These are phyloP conservation scores for Ambrosiella cleistominuta DNA, from an alignment of 2,329 filamentous ascomycete species.

Conservation along the genomic window DNA sequence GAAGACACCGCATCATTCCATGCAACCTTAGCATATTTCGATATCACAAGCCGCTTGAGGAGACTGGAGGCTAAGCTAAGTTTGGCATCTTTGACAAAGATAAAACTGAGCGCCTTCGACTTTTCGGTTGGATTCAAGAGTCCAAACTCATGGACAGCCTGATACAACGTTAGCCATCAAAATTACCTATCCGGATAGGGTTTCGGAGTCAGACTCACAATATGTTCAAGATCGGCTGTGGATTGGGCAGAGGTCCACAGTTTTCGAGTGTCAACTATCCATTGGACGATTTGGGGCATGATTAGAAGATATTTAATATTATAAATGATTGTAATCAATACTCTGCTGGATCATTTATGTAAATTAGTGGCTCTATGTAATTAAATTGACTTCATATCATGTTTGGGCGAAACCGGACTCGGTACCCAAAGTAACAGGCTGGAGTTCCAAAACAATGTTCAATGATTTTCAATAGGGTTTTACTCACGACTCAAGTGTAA, in stretches of 20 bases:
- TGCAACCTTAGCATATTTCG: constrained; percentile 36
- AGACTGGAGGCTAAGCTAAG: constrained; percentile 56
- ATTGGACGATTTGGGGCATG: constrained; percentile 30
- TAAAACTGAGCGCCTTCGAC: constrained; percentile 39
- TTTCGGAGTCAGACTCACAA: constrained; percentile 22
- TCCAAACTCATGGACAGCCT: constrained; percentile 37
- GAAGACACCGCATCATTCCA: constrained; percentile 43
- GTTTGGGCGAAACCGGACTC: neutral
- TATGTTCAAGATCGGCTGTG: constrained; percentile 29
- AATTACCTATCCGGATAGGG: neutral
- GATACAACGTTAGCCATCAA: neutral
- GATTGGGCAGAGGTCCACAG: constrained; percentile 36
- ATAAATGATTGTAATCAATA: too few species aligned
- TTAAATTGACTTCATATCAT: neutral
- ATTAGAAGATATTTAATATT: neutral
- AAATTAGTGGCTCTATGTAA: neutral
- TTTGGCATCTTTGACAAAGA: constrained; percentile 54
- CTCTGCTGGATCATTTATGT: too few species aligned
- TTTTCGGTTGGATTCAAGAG: constrained; percentile 39
- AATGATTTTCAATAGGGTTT: neutral
- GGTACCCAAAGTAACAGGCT: neutral
- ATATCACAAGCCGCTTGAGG: constrained; percentile 54
- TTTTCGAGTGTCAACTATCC: constrained; percentile 42
- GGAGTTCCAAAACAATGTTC: neutral
- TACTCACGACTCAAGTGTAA: too few species aligned